Evolutionary conservation across 495 filamentous ascomycete species (phyloP), one percentile per base, ranked within the genome.

Genomic region (Lasiosphaeris hirsuta): DNA sequence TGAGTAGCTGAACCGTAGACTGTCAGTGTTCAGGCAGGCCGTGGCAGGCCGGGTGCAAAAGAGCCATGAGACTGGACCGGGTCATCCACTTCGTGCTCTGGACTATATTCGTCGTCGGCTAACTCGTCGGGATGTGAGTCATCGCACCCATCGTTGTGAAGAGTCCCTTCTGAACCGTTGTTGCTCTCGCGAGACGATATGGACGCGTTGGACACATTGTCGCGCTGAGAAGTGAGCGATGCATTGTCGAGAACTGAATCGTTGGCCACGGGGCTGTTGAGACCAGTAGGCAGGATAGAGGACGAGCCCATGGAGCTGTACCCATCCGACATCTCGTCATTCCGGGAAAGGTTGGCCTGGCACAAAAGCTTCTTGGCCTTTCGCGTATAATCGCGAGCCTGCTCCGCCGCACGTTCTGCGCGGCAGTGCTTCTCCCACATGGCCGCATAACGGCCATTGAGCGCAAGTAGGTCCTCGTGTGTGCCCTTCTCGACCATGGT

Each of bases 381-480:
- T 78, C 82, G 68, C 80, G 78, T 73, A 56, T 78, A 69, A 67
- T 75, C 62, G 67, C 77, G 78, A 45, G 85, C 90, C 69, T 92
- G 84, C 57, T 88, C 87, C 1, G 86, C 86, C 1, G 91, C 93
- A 56, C 83, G 81, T 71, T 96, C 90, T 10, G 92, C 94, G 10
- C 87, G 84, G 60, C 93, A 91, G 67, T 98, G 94, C 71, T 96
- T 96, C 66, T 85, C 83, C 94, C 94, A 98, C 94, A 98, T 97
- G 56, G 82, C 86, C 15, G 87, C 83, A 64, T 98, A 98, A 37
- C 86, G 80, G 23, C 90, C 92, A 34, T 88, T 87, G 59, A 81
- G 69, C 4, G 82, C 86, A 2, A 97, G 78, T 2, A 98, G 80
- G 60, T 96, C 85, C 41, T 90, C 80, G 67, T 98, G 94, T 4